These are phyloP conservation scores for Agrocybe chaxingu DNA, from an alignment of 768 basidiomycete genomes.

Conservation along the genomic window DNA sequence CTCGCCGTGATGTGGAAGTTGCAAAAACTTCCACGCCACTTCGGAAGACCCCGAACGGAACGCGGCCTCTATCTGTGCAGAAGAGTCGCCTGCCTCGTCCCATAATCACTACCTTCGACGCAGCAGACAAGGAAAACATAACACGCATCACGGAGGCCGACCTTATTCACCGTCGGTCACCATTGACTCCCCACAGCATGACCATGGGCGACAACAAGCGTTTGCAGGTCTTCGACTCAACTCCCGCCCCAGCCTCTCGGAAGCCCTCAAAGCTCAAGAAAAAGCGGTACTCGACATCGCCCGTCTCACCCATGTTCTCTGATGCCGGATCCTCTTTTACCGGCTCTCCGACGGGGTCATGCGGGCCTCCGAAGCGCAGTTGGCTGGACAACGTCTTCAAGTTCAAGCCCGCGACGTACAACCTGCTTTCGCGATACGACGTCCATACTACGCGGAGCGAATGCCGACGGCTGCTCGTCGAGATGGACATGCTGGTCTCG, in stretches of 20 bases:
- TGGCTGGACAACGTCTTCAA: slow-evolving; percentile 92
- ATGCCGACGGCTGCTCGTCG: slow-evolving; percentile 69
- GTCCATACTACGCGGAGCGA: slow-evolving; percentile 66
- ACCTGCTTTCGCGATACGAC: slow-evolving; percentile 57
- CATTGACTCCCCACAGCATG: slow-evolving; percentile 11
- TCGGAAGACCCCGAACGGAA: slow-evolving; percentile 20
- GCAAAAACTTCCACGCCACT: slow-evolving; percentile 8
- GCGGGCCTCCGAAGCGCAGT: slow-evolving; percentile 49
- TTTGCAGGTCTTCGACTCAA: slow-evolving; percentile 3
- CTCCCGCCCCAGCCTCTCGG: not conserved
- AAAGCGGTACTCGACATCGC: slow-evolving; percentile 13
- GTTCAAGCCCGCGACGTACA: slow-evolving; percentile 65
- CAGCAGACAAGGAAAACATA: slow-evolving; percentile 59
- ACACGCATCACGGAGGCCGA: slow-evolving; percentile 18
- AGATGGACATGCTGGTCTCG: slow-evolving; percentile 65
- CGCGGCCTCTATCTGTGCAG: slow-evolving; percentile 44
- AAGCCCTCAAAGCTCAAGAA: slow-evolving; percentile 37
- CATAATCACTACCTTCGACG: slow-evolving; percentile 13
- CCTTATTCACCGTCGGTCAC: slow-evolving; percentile 17
- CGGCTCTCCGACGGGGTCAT: slow-evolving; percentile 32
- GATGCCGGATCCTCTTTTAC: slow-evolving; percentile 36
- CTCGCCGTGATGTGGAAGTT: slow-evolving; percentile 1
- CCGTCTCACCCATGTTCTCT: slow-evolving; percentile 42
- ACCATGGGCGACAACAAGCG: slow-evolving; percentile 8
- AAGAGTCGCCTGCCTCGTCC: slow-evolving; percentile 25